Evolutionary conservation across 2,329 filamentous ascomycete genomes (phyloP).

Genomic region (Botrytis medusae): DNA sequence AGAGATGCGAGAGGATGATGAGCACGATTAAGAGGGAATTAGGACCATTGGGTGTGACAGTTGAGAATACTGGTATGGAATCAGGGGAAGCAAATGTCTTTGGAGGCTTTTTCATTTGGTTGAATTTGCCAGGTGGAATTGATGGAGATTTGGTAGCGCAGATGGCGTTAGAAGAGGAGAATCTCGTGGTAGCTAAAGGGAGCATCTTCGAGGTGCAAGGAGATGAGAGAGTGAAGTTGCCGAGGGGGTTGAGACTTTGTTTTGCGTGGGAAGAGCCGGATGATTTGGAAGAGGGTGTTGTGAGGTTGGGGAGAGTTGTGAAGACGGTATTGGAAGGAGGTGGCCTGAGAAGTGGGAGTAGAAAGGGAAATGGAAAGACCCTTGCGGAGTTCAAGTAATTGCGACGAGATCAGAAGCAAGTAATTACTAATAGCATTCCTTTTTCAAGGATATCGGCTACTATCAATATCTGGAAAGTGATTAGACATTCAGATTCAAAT

Average conservation of each 20-base stretch:
- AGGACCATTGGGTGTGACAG: conserved; percentile 58
- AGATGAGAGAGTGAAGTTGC: conserved; percentile 58
- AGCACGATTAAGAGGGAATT: conserved; percentile 59
- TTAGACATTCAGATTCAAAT: background rate
- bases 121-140: conserved; percentile 56
- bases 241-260: conserved; percentile 62
- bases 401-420: background rate
- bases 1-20: conserved; percentile 54
- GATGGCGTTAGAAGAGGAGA: conserved; percentile 60
- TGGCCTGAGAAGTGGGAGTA: background rate
- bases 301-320: conserved; percentile 55
- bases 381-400: conserved; percentile 4
- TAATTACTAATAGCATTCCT: background rate
- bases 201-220: conserved; percentile 66
- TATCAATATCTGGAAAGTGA: background rate
- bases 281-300: conserved; percentile 65
- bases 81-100: conserved; percentile 51
- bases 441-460: background rate
- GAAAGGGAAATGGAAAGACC: background rate
- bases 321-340: conserved; percentile 35
- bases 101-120: conserved; percentile 87
- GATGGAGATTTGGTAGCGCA: conserved; percentile 57
- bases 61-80: conserved; percentile 42
- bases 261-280: conserved; percentile 72
- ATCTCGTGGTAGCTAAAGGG: conserved; percentile 67